Evolutionary conservation across 208 protist species (phyloP), one percentile per base, ranked within the genome.

Genomic region (Histomonas meleagridis): DNA sequence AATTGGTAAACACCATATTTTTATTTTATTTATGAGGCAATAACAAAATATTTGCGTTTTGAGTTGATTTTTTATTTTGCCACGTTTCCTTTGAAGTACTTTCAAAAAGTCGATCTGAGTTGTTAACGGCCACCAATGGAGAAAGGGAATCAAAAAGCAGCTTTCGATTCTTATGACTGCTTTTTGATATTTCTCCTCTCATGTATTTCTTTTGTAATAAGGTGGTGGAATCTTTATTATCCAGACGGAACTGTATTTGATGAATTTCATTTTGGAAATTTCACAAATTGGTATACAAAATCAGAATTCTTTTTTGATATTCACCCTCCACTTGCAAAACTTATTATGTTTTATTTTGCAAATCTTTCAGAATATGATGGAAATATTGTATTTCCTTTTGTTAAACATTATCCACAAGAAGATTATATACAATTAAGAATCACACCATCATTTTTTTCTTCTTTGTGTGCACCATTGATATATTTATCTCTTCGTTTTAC

Each of bases 251-350:
- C n/a, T 1, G 65, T 72, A 35, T 72, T 72, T 72, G 65, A 72
- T 72, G 65, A 72, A 72, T 18, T n/a, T 35, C 40, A 72, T 72
- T 72, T 72, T 32, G 65, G 65, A 72, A 72, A 72, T 72, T 72
- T 72, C 32, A 72, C 65, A 40, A 72, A 72, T 72, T 72, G 18
- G 12, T 72, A 72, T 43, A 5, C 40, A 35, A 72, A 72, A 43
- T 32, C 32, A 26, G 40, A 26, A 43, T 72, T 72, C 40, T 72
- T 43, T 72, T 32, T 43, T 43, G 65, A 72, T 72, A 72, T 72
- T 23, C 65, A 72, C 18, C 65, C 65, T 43, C 65, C 65, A 35
- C 40, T 72, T 43, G 65, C 65, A 10, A 72, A 72, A 72, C 40
- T 72, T 12, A 1, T 72, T 72, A 72, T 72, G 65, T 72, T 43